A percentile compares a stretch with the other conserved stretches of the same genome.
Evolutionary conservation across 1,139 yeast genomes (phyloP).

Genomic region (Kazachstania sp.): DNA sequence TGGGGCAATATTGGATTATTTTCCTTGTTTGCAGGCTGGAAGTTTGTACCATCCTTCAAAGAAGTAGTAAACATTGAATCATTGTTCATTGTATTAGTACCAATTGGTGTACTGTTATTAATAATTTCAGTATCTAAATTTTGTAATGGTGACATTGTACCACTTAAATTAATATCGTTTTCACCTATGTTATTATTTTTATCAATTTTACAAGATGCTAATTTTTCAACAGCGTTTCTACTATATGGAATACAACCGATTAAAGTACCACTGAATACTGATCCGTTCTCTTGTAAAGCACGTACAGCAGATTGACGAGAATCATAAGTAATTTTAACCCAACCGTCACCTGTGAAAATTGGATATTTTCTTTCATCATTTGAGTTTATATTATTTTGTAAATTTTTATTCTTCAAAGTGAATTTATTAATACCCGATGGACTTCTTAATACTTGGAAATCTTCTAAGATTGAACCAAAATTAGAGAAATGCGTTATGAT

Average conservation of each 20-base stretch:
- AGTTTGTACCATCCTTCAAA: background rate
- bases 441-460: constrained; percentile 42
- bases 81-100: background rate
- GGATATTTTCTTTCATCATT: constrained; percentile 37
- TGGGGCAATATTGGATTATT: constrained; percentile 7
- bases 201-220: constrained; percentile 48
- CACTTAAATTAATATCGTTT: constrained; percentile 4
- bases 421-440: constrained; percentile 26
- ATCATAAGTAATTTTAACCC: constrained; percentile 83
- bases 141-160: constrained; percentile 1
- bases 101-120: too few relatives aligned
- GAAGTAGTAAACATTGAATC: background rate
- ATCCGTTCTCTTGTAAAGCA: constrained; percentile 77
- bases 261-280: constrained; percentile 57
- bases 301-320: constrained; percentile 68
- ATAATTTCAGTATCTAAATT: background rate
- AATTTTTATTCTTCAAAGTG: constrained; percentile 11
- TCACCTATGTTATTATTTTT: constrained; percentile 50
- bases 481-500: constrained; percentile 69
- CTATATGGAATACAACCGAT: constrained; percentile 72
- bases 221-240: constrained; percentile 51
- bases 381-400: constrained; percentile 8
- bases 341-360: constrained; percentile 73
- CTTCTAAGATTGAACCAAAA: constrained; percentile 75
- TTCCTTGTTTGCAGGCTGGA: constrained; percentile 6